Evolutionary conservation across 331 rosid species (phyloP).

Genomic region (Acacia concinna): DNA sequence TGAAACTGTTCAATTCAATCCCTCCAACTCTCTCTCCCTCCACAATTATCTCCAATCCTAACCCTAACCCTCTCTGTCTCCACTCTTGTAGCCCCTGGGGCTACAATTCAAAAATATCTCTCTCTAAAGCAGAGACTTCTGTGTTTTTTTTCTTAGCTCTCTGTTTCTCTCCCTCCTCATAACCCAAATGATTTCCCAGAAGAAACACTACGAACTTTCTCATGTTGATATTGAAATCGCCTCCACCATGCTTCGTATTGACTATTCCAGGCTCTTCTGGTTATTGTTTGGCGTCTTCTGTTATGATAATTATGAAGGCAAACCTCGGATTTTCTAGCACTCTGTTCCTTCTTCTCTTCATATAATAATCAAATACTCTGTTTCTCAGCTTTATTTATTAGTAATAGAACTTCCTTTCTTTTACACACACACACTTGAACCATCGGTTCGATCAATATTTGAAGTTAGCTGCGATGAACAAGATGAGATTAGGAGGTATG

Average conservation of each 20-base stretch:
- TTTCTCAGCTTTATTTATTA: not conserved
- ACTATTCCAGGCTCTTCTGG: constrained; percentile 72
- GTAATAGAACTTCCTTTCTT: not conserved
- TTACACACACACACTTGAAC: not conserved
- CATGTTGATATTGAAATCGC: constrained; percentile 53
- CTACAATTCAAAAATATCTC: not conserved
- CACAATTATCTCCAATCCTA: constrained; percentile 31
- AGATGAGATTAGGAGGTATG: constrained; percentile 43
- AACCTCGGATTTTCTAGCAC: constrained; percentile 85
- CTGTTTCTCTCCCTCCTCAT: constrained; percentile 16
- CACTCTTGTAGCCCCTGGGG: not conserved
- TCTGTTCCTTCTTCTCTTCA: constrained; percentile 4
- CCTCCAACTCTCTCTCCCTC: constrained; percentile 29
- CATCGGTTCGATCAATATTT: constrained; percentile 17
- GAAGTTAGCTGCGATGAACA: constrained; percentile 41
- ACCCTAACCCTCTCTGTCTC: constrained; percentile 16
- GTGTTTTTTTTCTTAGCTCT: not conserved
- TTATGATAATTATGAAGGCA: constrained; percentile 74
- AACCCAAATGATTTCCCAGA: constrained; percentile 50
- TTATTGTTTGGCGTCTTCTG: constrained; percentile 61
- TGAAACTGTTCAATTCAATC: constrained; percentile 5
- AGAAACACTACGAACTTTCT: constrained; percentile 37
- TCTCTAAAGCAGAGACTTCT: not conserved
- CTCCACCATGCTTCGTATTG: constrained; percentile 58
- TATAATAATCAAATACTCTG: not conserved